Base-by-base conservation (phyloP, 441 rosid species). In the Populus hybrid region DNA sequence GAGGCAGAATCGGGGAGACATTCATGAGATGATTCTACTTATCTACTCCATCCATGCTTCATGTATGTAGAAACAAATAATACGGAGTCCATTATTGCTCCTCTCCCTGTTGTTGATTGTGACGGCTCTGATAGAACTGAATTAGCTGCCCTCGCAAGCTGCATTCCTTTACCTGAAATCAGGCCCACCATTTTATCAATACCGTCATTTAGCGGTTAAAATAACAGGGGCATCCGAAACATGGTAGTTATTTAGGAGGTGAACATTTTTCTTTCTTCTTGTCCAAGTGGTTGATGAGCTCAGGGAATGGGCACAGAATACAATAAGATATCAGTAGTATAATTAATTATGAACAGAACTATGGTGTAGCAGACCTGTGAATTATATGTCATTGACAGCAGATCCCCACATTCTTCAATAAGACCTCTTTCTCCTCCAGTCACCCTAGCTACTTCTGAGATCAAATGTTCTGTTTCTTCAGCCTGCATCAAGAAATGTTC, bases 381-480 rank as follows among this genome's bases (percentile, higher is more conserved):
- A 77, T 73, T 76, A 50, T 87, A 80, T 53, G 87, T 77, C 81
- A 70, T 83, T 16, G 81, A 85, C 70, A 94, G 79, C 67, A 84
- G 53, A 71, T 83, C 83, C 73, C 92, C 91, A 35, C 94, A 89
- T 81, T 91, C 98, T 85, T 88, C 91, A 50, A 87, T 72, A 18
- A 87, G 85, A 57, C 88, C 83, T 81, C 77, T 92, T 84, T 92
- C 94, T 12, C 81, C 79, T 64, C 87, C 89, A 42, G 77, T 83
- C 78, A 91, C 88, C 82, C 87, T 89, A 8, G 95, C 97, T 67
- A 94, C 77, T 75, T 92, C 91, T 20, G 92, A 91, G 24, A 89
- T 50, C 85, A 87, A 78, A 26, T 68, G 76, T 76, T 94, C 95
- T 82, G 86, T 80, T 76, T 89, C 89, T 79, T 85, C 84, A 32